Evolutionary conservation across 2,329 filamentous ascomycete genomes (phyloP), one percentile per base, ranked within the genome.

Genomic region (Lachnellula occidentalis): DNA sequence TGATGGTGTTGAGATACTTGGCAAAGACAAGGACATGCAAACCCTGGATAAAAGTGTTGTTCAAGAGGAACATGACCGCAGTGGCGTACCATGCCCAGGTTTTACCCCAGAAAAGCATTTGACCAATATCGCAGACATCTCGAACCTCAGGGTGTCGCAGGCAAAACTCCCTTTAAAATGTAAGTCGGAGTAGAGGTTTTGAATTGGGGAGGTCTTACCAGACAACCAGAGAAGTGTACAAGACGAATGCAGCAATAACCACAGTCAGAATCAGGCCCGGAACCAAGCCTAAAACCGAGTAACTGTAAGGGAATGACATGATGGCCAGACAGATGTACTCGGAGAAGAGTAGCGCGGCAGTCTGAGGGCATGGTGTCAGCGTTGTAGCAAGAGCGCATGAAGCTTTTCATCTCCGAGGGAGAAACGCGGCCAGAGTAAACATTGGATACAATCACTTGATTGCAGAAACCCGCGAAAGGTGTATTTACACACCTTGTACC

Each of bases 291-390:
- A 96, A 80, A 27, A 92, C 75, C 43, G 90, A 89, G 72, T 96
- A 96, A 0, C 90, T 95, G 80, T 88, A 95, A 0, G 92, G 92
- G 64, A 96, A 96, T 49, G 89, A 95, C 91, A 96, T 96, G 68
- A 96, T 96, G 55, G 82, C 77, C 72, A 96, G 74, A 70, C 90
- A 95, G 56, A 96, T 96, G 70, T 96, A 96, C 76, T 96, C 92
- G 49, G 90, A 94, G 73, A 96, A 96, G 50, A 96, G 82, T 63
- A 96, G 71, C 1, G 87, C 90, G 0, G 92, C 90, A 51, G 92
- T 96, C 87, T 87, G 51, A 15, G 11, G 41, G 17, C 8, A 45
- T 11, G 17, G 22, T n/a, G 50, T 59, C 45, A 53, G 37, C 39
- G 51, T 61, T 31, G n/a, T 22, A 12, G 37, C 5, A 15, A 39